Conservation (phyloP, 2,329 filamentous ascomycete genomes). For the Mariannaea sp. region DNA sequence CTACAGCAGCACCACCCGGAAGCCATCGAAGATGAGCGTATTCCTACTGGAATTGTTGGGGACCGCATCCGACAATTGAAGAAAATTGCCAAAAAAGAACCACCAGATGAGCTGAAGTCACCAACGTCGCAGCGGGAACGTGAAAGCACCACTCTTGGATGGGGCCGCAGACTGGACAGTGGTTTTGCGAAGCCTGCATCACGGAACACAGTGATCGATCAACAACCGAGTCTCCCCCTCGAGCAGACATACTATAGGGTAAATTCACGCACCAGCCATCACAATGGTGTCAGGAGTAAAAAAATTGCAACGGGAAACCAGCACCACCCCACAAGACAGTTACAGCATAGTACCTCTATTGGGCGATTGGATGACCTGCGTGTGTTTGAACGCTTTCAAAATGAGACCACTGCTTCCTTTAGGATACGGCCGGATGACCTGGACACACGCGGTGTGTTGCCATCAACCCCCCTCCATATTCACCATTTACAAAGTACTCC, state of each 20-base stretch:
- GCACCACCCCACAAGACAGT: conserved; percentile 3
- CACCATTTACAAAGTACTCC: not conserved
- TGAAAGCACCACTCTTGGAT: conserved; percentile 37
- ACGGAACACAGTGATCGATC: conserved; percentile 32
- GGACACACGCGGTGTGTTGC: conserved; percentile 6
- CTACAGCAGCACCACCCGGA: conserved; percentile 6
- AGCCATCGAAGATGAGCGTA: conserved; percentile 15
- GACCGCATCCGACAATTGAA: conserved; percentile 39
- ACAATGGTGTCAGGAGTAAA: not conserved
- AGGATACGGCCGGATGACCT: conserved; percentile 1
- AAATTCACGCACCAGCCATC: conserved; percentile 20
- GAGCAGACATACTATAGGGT: conserved; percentile 30
- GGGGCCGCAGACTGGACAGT: conserved; percentile 35
- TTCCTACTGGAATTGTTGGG: conserved; percentile 38
- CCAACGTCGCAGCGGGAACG: conserved; percentile 26
- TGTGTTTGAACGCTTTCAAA: not conserved
- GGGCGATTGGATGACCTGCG: conserved; percentile 8
- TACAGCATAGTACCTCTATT: conserved; percentile 21
- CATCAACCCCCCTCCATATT: conserved; percentile 4
- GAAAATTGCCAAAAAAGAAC: conserved; percentile 27
- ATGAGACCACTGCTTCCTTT: not conserved
- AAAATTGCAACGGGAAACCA: not conserved
- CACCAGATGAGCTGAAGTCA: conserved; percentile 6
- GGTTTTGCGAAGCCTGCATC: conserved; percentile 36
- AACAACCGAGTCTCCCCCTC: conserved; percentile 23